Evolutionary conservation across 192 early-diverging fungal genomes (phyloP).

Genomic region (Pilaira anomala): DNA sequence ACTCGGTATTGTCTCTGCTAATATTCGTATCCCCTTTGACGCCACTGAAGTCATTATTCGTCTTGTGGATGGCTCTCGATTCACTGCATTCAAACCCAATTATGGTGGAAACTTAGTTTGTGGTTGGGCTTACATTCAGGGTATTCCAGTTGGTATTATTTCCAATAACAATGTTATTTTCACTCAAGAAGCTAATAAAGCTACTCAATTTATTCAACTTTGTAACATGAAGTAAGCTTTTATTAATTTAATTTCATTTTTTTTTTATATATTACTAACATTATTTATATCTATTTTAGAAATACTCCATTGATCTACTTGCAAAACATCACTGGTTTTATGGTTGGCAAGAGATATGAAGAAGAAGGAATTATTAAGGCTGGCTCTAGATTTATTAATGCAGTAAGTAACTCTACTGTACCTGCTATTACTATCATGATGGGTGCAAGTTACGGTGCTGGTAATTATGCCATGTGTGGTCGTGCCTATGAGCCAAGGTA

Average conservation of each 20-base stretch:
- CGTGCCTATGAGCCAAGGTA: conserved; percentile 61
- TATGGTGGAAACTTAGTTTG: conserved; percentile 63
- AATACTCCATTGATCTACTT: conserved; percentile 59
- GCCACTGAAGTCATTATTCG: conserved; percentile 63
- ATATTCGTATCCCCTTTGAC: conserved; percentile 63
- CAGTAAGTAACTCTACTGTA: conserved; percentile 58
- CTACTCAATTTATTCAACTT: conserved; percentile 65
- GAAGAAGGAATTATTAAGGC: conserved; percentile 72
- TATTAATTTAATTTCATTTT: no score
- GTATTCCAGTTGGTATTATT: conserved; percentile 63
- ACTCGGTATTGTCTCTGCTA: conserved; percentile 61
- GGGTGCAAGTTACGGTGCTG: conserved; percentile 67
- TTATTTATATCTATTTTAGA: conserved; percentile 24
- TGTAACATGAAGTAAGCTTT: conserved; percentile 52
- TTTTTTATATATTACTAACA: not conserved
- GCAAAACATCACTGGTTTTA: conserved; percentile 71
- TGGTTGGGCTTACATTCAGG: conserved; percentile 64
- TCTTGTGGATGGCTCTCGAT: conserved; percentile 64
- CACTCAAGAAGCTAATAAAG: conserved; percentile 63
- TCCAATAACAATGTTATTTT: conserved; percentile 65
- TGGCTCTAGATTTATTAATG: conserved; percentile 64
- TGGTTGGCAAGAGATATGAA: conserved; percentile 66
- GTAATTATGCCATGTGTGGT: conserved; percentile 70
- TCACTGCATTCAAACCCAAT: conserved; percentile 61
- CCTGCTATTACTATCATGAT: conserved; percentile 62